These are phyloP conservation scores for Brassica balearica DNA, from an alignment of 441 rosid genomes.

Conservation along the genomic window DNA sequence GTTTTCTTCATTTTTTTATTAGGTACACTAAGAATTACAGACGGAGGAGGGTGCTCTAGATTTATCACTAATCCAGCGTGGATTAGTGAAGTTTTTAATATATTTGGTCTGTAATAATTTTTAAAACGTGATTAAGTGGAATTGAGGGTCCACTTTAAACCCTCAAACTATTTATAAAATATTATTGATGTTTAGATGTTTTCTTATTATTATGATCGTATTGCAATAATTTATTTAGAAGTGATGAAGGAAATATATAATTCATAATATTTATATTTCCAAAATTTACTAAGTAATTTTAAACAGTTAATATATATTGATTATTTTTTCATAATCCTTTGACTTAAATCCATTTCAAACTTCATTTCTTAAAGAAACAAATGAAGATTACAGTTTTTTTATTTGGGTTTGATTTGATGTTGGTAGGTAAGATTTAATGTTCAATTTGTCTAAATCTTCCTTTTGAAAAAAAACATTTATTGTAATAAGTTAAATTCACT, in stretches of 20 bases:
- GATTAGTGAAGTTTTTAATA: not conserved
- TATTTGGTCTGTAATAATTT: not conserved
- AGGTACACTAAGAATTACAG: not conserved
- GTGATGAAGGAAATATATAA: not conserved
- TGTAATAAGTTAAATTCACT: not conserved
- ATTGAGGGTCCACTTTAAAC: not conserved
- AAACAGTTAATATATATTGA: not conserved
- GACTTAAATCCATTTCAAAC: no score
- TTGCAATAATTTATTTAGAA: not conserved
- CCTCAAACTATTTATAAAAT: not conserved
- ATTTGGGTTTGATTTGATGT: not conserved
- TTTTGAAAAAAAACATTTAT: not conserved
- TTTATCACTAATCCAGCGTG: not conserved
- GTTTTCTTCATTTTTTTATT: not conserved
- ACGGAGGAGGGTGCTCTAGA: not conserved
- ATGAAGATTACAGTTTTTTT: no score
- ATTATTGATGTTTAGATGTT: not conserved
- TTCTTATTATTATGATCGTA: not conserved
- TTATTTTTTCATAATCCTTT: no score
- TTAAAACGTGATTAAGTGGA: not conserved
- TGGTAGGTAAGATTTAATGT: not conserved
- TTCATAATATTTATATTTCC: not conserved
- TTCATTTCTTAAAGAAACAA: no score
- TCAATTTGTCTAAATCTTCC: not conserved
- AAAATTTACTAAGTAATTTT: no score